These are phyloP conservation scores for Clonostachys chloroleuca DNA, from an alignment of 2,329 filamentous ascomycete genomes.

Conservation along the genomic window DNA sequence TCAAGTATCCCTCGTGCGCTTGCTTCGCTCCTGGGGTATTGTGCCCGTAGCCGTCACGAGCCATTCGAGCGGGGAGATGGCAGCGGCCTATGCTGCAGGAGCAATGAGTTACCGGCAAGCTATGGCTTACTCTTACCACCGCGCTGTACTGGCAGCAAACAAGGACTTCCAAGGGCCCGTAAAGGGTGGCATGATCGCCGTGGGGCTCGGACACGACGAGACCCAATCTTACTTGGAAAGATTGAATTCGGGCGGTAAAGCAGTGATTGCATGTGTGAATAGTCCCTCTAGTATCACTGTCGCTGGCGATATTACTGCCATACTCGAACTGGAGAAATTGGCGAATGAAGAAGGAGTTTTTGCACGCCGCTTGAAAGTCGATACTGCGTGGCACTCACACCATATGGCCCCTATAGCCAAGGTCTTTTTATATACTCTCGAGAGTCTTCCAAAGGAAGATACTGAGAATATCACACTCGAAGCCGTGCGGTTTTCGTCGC, in stretches of 20 bases:
- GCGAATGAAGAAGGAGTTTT: slow-evolving; percentile 17
- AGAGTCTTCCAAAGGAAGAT: too few species aligned
- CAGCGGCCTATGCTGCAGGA: slow-evolving; percentile 34
- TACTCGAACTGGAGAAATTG: slow-evolving; percentile 18
- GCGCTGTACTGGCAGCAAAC: slow-evolving; percentile 8
- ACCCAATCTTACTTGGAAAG: slow-evolving; percentile 23
- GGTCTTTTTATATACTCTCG: not conserved
- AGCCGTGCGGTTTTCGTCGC: too few species aligned
- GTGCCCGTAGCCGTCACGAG: slow-evolving; percentile 26
- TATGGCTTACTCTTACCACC: slow-evolving; percentile 29
- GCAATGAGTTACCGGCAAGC: slow-evolving; percentile 24
- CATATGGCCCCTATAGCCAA: slow-evolving; percentile 20
- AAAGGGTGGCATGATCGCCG: slow-evolving; percentile 29
- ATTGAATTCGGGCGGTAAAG: slow-evolving; percentile 3
- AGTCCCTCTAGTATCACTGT: slow-evolving; percentile 40
- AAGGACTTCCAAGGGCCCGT: not conserved
- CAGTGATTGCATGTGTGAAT: slow-evolving; percentile 34
- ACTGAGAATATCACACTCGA: too few species aligned
- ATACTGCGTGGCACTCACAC: slow-evolving; percentile 36
- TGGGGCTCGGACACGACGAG: slow-evolving; percentile 21
- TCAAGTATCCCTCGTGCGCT: slow-evolving; percentile 34
- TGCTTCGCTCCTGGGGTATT: slow-evolving; percentile 23
- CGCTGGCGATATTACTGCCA: slow-evolving; percentile 27
- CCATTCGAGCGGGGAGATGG: slow-evolving; percentile 38
- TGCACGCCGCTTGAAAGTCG: slow-evolving; percentile 24